Evolutionary conservation across 306 rosid genomes (phyloP).

Genomic region (Sicyos baderoa): DNA sequence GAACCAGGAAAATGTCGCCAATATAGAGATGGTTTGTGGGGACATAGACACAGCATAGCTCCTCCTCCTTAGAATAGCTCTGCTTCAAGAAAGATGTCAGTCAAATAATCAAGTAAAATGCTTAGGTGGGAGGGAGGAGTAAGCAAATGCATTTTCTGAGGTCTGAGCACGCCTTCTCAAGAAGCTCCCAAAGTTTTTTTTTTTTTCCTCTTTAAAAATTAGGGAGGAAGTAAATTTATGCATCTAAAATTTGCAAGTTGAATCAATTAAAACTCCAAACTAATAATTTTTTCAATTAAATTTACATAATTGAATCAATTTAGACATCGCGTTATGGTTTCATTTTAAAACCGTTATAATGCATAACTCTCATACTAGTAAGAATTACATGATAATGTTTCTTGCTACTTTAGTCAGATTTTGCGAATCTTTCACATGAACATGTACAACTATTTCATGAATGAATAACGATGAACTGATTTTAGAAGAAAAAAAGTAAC

Average conservation of each 20-base stretch:
- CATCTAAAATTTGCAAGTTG: no score
- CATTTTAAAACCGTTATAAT: no score
- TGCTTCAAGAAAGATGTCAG: conserved; percentile 23
- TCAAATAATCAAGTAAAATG: background rate
- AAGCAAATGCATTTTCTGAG: background rate
- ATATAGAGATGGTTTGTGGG: conserved; percentile 89
- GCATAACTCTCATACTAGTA: background rate
- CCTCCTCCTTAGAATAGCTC: conserved; percentile 80
- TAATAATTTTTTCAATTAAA: no score
- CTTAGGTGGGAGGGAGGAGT: background rate
- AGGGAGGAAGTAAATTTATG: background rate
- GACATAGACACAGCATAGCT: conserved; percentile 77
- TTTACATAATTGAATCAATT: no score
- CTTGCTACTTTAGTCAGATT: background rate
- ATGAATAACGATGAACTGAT: background rate
- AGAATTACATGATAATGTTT: background rate
- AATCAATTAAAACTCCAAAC: background rate
- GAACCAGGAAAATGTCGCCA: conserved; percentile 73
- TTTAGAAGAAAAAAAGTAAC: background rate
- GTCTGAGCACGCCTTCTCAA: background rate
- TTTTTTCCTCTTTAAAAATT: background rate
- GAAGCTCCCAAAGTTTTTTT: background rate
- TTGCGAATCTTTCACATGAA: background rate
- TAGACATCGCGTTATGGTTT: no score
- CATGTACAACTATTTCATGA: conserved; percentile 17